Base-by-base conservation (phyloP, 2,329 filamentous ascomycete species). In the Talaromyces sp. region DNA sequence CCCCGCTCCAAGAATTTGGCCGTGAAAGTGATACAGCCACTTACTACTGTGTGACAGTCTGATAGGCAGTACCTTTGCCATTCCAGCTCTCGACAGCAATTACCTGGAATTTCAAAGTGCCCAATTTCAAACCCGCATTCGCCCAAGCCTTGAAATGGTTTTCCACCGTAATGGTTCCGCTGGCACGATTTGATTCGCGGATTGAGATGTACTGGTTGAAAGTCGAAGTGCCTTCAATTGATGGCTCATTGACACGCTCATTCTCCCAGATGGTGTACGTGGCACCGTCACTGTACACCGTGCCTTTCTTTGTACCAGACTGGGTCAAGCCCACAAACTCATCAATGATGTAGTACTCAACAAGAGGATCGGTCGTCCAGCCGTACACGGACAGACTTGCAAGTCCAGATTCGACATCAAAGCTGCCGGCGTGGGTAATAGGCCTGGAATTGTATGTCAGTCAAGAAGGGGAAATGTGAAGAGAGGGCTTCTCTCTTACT, bases 161-260 rank as follows among this genome's bases (percentile, higher is more conserved):
- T 3, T 65, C 69, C 3, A 72, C 74, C 1, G 73, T 78, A 19
- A 79, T 74, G 2, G 74, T 75, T 15, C 78, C 78, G 19, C 73
- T 72, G 13, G 68, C 67, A 5, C 79, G 75, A 68, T 74, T 76
- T 49, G 35, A 70, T 13, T 68, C 71, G 6, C 80, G 75, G 43
- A 82, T 73, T 13, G 78, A 80, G 73, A 76, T 80, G 69, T 77
- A 81, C 69, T 81, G 79, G 37, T 73, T 71, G 67, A 81, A 82
- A 10, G 78, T 82, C 2, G 70, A 67, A 10, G 76, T 79, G 11
- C 78, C 79, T 1, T 69, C 61, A 45, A 82, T 80, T 0, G 78
- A 80, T 7, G 80, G 78, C 47, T 74, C 71, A 62, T 81, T 77
- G 43, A 71, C 70, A 11, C 76, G 79, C 10, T 71, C 69, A 39